Evolutionary conservation across 192 early-diverging fungal species (phyloP).

Genomic region (Chytriomyces sp.): DNA sequence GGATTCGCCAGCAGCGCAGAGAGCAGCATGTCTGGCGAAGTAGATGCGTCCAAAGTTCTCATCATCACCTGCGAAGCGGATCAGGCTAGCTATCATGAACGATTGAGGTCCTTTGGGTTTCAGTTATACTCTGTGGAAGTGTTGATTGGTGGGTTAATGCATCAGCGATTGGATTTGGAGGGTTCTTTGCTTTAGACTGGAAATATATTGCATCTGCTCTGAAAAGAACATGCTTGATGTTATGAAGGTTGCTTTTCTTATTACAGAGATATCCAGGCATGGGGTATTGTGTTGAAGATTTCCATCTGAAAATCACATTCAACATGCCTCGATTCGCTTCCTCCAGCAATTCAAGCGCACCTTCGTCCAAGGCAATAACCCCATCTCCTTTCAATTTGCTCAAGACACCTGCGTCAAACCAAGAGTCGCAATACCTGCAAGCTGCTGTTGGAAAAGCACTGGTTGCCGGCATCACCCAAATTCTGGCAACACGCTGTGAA

Average conservation of each 20-base stretch:
- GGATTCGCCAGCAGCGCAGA: background rate
- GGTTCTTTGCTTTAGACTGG: background rate
- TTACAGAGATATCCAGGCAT: no score
- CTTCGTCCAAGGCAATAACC: no score
- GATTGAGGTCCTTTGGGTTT: constrained; percentile 9
- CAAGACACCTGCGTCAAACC: background rate
- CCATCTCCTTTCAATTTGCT: no score
- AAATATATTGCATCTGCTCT: no score
- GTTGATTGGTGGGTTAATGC: constrained; percentile 12
- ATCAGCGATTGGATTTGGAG: constrained; percentile 18
- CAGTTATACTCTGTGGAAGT: background rate
- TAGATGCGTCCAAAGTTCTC: background rate
- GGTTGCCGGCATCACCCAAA: constrained; percentile 11
- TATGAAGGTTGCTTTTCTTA: no score
- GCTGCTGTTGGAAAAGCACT: background rate
- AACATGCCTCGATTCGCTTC: no score
- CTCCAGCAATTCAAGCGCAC: no score
- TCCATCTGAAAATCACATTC: no score
- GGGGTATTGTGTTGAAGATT: no score
- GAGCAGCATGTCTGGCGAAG: background rate
- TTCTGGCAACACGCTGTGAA: constrained; percentile 1
- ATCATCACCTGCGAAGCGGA: constrained; percentile 13
- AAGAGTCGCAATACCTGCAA: constrained; percentile 19
- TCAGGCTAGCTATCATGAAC: background rate
- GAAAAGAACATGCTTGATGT: no score